phyloP scores from a whole-genome alignment of 768 basidiomycete species.

The Agrocybe chaxingu region DNA sequence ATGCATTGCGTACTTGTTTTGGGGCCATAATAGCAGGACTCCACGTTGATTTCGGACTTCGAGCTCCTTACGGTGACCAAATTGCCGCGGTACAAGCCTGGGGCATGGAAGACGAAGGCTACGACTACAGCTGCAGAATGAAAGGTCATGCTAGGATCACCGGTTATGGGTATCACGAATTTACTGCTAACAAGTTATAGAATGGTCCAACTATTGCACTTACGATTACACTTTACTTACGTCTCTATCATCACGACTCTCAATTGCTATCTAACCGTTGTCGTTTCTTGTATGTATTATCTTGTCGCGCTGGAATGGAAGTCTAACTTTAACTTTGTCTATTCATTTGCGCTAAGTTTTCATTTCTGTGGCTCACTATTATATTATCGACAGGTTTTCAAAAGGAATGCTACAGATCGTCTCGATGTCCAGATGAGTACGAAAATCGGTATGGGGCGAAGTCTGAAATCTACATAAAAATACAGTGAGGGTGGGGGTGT shows the following conservation, averaged over 20 bases:
- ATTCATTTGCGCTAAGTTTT: no score
- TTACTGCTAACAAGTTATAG: no score
- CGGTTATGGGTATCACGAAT: no score
- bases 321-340: no score
- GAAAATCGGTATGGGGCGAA: slow-evolving; percentile 3
- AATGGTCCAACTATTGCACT: no score
- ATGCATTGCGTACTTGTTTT: not conserved
- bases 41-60: slow-evolving; percentile 9
- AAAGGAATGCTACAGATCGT: slow-evolving; percentile 13
- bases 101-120: not conserved
- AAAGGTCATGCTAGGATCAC: no score
- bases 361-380: no score
- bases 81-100: not conserved
- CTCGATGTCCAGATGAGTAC: slow-evolving; percentile 19
- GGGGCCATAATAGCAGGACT: slow-evolving; percentile 7
- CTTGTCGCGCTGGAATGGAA: not conserved
- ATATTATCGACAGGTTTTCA: not conserved
- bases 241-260: no score
- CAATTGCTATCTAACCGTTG: no score
- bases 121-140: no score
- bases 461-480: slow-evolving; percentile 5
- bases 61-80: slow-evolving; percentile 4
- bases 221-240: no score
- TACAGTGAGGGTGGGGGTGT: slow-evolving; percentile 10
- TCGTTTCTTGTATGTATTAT: no score